Percentiles rank a stretch among this genome's conserved stretches.
These are phyloP conservation scores for Aquilaria sinensis DNA, from an alignment of 345 rosid species.

Conservation along the genomic window DNA sequence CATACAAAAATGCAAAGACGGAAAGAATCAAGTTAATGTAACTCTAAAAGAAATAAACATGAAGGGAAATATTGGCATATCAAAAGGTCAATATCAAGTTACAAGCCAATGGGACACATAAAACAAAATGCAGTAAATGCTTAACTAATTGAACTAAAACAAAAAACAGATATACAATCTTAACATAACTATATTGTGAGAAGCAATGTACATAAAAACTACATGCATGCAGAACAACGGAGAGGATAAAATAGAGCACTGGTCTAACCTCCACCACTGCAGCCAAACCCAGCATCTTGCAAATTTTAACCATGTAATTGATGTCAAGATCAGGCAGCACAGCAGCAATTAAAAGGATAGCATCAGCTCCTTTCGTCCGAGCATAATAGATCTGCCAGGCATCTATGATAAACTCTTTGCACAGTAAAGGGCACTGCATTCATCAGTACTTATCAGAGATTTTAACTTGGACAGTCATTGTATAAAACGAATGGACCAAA, in stretches of 20 bases:
- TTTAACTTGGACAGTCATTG: not conserved
- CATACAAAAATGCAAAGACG: not conserved
- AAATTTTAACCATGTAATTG: conserved; percentile 80
- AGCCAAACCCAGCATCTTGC: conserved; percentile 86
- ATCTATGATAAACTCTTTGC: conserved; percentile 89
- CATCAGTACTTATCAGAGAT: not conserved
- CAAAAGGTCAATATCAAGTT: not conserved
- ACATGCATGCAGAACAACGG: not conserved
- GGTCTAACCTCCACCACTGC: conserved; percentile 66
- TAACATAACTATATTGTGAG: not conserved
- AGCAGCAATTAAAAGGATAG: conserved; percentile 82
- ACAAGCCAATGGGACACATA: too few relatives aligned
- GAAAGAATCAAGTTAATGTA: not conserved
- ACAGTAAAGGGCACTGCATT: conserved; percentile 88
- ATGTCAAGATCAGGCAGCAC: conserved; percentile 92
- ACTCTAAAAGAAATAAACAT: not conserved
- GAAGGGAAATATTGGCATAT: not conserved
- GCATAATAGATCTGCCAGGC: conserved; percentile 95
- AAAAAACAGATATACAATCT: not conserved
- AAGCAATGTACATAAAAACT: too few relatives aligned
- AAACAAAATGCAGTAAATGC: too few relatives aligned
- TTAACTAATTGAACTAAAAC: not conserved
- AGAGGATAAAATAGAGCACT: not conserved
- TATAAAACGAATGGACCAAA: conserved; percentile 6
- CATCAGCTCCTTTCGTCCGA: conserved; percentile 86